Evolutionary conservation across 73 alveolate species (phyloP), one percentile per base, ranked within the genome.

Genomic region (Uronychia setigera): DNA sequence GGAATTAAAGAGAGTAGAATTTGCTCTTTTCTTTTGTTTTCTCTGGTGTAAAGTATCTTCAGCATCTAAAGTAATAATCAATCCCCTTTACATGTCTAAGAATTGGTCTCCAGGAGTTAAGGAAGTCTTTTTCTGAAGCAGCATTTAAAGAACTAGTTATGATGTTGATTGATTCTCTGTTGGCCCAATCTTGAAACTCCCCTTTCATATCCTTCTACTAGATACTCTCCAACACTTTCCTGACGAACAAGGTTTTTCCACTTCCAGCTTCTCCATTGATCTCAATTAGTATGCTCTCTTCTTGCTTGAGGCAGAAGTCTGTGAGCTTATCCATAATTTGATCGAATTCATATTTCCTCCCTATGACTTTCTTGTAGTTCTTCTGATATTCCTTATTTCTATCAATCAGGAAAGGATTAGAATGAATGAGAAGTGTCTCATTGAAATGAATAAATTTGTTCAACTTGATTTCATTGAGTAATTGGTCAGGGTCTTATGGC

Each of bases 391-490:
- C 86, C 33, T 80, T 58, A 33, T 58, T 79, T 85, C 95, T 84
- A 75, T 90, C 95, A 29, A 76, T 60, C 14, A 90, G 0, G 81
- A 90, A 90, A 5, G 95, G 95, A 58, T 90, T 90, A 0, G 95
- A 79, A 59, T 90, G 86, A 31, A 90, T 46, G 67, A 46, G 67
- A 19, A 46, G 29, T 28, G 9, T 29, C 59, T 29, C 59, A 76
- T 29, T 1, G 5, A 46, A 46, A 46, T 29, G 28, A 5, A 76
- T 32, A 29, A 28, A 74, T 80, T 28, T 74, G 30, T 1, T 46
- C 32, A 46, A 80, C 74, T n/a, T 85, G 46, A 13, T 26, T 32
- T 0, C 25, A 28, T 33, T 90, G 87, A 14, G 76, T 90, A 1
- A 11, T 5, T 11, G 67, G n/a, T 85, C 92, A 13, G 92, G 91